Evolutionary conservation across 176 grass and related monocot species (phyloP).

Genomic region (Dendrocalamus sinicus): DNA sequence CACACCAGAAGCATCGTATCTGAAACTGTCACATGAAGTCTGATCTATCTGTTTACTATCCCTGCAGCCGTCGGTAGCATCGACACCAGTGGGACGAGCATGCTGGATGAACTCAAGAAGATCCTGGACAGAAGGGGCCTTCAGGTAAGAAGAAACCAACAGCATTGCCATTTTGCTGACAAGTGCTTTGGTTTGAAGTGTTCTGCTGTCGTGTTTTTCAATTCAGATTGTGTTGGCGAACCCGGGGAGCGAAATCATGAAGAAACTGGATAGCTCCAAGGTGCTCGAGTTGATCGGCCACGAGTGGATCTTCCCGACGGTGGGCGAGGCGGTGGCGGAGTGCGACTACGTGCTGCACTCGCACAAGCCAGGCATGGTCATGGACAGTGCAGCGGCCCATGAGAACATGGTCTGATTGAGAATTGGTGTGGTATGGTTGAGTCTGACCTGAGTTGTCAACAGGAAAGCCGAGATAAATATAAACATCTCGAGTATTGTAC

Average conservation of each 20-base stretch:
- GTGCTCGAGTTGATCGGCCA: constrained; percentile 76
- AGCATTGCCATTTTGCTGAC: background rate
- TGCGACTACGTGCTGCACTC: constrained; percentile 69
- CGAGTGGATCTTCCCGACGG: constrained; percentile 92
- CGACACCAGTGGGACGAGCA: constrained; percentile 88
- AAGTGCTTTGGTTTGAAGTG: background rate
- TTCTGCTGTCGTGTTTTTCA: background rate
- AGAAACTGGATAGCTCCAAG: constrained; percentile 87
- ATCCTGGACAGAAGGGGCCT: constrained; percentile 58
- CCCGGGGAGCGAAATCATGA: constrained; percentile 93
- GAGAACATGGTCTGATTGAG: constrained; percentile 62
- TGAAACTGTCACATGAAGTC: background rate
- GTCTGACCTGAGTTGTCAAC: constrained; percentile 15
- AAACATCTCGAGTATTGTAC: constrained; percentile 47
- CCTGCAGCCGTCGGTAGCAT: constrained; percentile 81
- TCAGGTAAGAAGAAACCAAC: constrained; percentile 57
- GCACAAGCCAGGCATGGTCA: constrained; percentile 44
- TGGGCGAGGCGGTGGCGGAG: constrained; percentile 69
- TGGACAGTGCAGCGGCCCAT: constrained; percentile 10
- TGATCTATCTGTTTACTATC: background rate
- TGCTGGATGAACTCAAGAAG: constrained; percentile 89
- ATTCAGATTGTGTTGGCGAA: constrained; percentile 81
- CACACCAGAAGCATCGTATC: background rate
- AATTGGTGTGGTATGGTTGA: background rate
- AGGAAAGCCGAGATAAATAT: constrained; percentile 41